phyloP scores from a whole-genome alignment of 208 protist genomes.

The Phytomonas sp. region DNA sequence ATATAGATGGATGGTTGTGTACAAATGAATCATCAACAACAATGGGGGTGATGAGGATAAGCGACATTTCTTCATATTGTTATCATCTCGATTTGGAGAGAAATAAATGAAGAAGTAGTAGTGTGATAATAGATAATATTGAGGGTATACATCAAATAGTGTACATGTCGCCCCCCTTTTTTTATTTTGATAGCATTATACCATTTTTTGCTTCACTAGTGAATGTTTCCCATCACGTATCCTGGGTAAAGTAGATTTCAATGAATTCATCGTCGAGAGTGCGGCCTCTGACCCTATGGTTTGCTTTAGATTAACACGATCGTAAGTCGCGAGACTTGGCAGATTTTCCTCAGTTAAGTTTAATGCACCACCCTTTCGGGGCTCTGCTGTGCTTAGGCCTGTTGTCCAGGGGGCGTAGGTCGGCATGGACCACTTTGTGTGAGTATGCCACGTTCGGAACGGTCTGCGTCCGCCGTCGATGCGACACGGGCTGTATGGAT shows the following conservation, averaged over 20 bases:
- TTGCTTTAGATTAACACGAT: slow-evolving; percentile 48
- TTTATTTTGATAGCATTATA: neutral
- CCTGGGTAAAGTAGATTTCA: neutral
- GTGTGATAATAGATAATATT: neutral
- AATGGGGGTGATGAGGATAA: neutral
- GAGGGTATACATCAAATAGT: neutral
- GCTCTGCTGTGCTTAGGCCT: slow-evolving; percentile 71
- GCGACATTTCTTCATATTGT: neutral
- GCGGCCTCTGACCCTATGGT: slow-evolving; percentile 77
- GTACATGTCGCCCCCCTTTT: neutral
- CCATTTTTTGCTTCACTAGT: neutral
- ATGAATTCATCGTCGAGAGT: slow-evolving; percentile 26
- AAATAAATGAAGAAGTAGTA: slow-evolving; percentile 1
- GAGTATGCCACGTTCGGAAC: slow-evolving; percentile 86
- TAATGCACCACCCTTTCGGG: slow-evolving; percentile 43
- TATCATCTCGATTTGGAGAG: neutral
- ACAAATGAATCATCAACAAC: neutral
- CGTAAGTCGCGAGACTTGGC: slow-evolving; percentile 49
- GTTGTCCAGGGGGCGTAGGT: slow-evolving; percentile 74
- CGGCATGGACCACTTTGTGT: slow-evolving; percentile 86
- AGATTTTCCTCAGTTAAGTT: slow-evolving; percentile 44
- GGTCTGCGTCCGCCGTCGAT: slow-evolving; percentile 52
- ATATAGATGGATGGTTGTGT: slow-evolving; percentile 1
- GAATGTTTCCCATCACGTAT: neutral
- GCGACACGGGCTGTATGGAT: slow-evolving; percentile 59